Base-by-base conservation (phyloP, 2,329 filamentous ascomycete genomes). In the Aspergillus quadricinctus region DNA sequence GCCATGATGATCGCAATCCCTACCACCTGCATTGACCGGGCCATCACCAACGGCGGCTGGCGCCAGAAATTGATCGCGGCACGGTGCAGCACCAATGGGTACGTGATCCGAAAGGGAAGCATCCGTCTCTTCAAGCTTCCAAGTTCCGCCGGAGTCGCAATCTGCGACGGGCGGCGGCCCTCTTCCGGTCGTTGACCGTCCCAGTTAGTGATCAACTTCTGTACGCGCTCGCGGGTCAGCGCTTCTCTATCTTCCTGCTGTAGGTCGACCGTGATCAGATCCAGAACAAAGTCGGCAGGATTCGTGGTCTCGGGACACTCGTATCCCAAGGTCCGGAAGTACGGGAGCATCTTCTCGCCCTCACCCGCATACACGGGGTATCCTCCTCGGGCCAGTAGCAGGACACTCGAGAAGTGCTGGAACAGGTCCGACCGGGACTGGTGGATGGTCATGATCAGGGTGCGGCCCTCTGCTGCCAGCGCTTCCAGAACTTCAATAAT, bases 341-440 rank as follows among this genome's bases (percentile, higher is more conserved):
- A 86, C 0, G 76, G 68, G 0, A 91, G 75, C 86, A 92, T 90
- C 1, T 81, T 75, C 4, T 68, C 72, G 0, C 84, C 86, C 2
- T 80, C 75, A 0, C 88, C 89, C 1, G 87, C 81, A 62, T 89
- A 92, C 0, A 87, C 85, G 0, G 86, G 81, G 25, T 81, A 80
- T 0, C 89, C 89, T 0, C 88, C 88, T 17, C 87, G 79, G 0
- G 89, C 87, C 1, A 92, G 78, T 1, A 92, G 80, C 1, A 92
- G 73, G 0, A 92, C 79, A 55, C 87, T 89, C 1, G 87, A 87
- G 66, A 92, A 92, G 58, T 86, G 82, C 21, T 77, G 77, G 65
- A 91, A 92, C 0, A 91, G 72, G 59, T 91, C 87, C 0, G 87
- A 90, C 2, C 88, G 83, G 1, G 88, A 86, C 69, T 92, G 89